Percentiles rank a stretch among this genome's conserved stretches.
These are phyloP conservation scores for Salix koriyanagi DNA, from an alignment of 345 rosid species.

Conservation along the genomic window DNA sequence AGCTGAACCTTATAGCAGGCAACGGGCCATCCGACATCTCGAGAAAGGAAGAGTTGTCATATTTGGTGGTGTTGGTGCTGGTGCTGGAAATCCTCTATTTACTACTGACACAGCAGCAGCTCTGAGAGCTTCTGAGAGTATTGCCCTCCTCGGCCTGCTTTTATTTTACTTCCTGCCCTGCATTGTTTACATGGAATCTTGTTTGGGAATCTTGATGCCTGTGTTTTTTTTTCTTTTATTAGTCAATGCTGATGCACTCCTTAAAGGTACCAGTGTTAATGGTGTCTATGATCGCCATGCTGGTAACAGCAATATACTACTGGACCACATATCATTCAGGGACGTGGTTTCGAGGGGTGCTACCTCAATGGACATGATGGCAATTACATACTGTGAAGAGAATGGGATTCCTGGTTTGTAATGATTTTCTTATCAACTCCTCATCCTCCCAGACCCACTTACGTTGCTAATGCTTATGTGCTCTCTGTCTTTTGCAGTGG, in stretches of 20 bases:
- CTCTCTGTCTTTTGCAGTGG: constrained; percentile 41
- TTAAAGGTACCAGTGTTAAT: constrained; percentile 77
- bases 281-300: constrained; percentile 66
- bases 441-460: background rate
- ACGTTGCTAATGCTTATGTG: background rate
- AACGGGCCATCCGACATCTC: constrained; percentile 72
- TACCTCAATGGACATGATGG: constrained; percentile 72
- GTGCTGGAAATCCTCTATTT: constrained; percentile 81
- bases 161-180: background rate
- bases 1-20: constrained; percentile 78
- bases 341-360: constrained; percentile 65
- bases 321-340: constrained; percentile 65
- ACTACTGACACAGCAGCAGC: constrained; percentile 90
- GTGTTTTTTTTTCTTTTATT: background rate
- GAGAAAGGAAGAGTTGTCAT: constrained; percentile 93
- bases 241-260: constrained; percentile 82
- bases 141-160: constrained; percentile 7
- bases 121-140: constrained; percentile 86
- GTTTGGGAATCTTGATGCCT: background rate
- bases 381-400: constrained; percentile 79
- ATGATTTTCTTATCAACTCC: background rate
- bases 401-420: constrained; percentile 78
- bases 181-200: background rate
- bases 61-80: constrained; percentile 89
- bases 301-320: constrained; percentile 51